Evolutionary conservation across 2,329 filamentous ascomycete genomes (phyloP), one percentile per base, ranked within the genome.

Genomic region (Ophiostoma montium): DNA sequence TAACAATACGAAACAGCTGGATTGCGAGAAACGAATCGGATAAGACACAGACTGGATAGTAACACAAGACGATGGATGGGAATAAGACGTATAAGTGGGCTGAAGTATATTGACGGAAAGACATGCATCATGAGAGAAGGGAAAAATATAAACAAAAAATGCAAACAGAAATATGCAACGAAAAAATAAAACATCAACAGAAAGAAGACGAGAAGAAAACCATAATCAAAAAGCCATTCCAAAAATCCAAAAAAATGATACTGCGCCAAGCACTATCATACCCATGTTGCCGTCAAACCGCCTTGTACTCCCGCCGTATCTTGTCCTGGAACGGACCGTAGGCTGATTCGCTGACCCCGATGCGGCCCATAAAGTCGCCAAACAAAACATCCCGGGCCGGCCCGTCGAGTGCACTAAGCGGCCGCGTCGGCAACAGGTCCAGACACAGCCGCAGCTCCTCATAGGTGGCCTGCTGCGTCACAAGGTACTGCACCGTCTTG

Each of bases 301-400:
- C 16, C 7, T 49, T 46, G 33, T 55, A 54, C 12, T 56, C 52
- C 2, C 35, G 39, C 4, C 49, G 50, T 7, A 56, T 55, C 33
- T 56, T 56, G 11, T 16, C 35, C 16, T 53, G 53, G n/a, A 56
- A 54, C 2, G 55, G 53, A 16, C 10, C 30, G 16, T 52, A 55
- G 0, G 41, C 27, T 3, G 31, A 32, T 7, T 39, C 16, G 9
- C 48, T 44, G 11, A 55, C 53, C 2, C 49, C 53, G 8, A 56
- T 50, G 23, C 30, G 46, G 7, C 45, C 41, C 55, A 53, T 53
- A 15, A 53, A 45, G 2, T 53, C 38, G 10, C 27, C 46, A 42
- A 51, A 53, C n/a, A 53, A 46, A 11, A n/a, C 5, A 13, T 52
- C 39, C 10, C 44, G 43, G 15, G 43, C n/a, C 39, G 23, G 19